Evolutionary conservation across 1,139 yeast species (phyloP).

Genomic region (Candida glucosophila): DNA sequence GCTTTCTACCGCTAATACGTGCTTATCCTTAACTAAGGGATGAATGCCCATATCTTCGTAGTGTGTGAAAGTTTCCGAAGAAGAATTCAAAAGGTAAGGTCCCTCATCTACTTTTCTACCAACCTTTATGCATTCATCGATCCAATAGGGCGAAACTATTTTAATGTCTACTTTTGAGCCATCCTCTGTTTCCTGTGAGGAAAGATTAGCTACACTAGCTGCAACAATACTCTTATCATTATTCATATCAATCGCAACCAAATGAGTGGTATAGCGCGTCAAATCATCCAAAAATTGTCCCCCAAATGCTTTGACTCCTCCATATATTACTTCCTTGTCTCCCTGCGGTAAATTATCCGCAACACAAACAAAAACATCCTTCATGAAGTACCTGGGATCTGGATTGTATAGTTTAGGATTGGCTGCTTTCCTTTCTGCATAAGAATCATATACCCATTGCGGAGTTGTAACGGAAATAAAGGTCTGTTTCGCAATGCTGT

Average conservation of each 20-base stretch:
- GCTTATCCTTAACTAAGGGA: too few species aligned
- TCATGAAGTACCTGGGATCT: constrained; percentile 57
- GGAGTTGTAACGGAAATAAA: constrained; percentile 66
- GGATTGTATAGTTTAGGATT: constrained; percentile 57
- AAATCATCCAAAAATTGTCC: constrained; percentile 63
- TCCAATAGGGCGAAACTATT: constrained; percentile 71
- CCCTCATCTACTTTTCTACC: constrained; percentile 44
- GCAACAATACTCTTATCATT: constrained; percentile 44
- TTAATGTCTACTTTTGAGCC: constrained; percentile 35
- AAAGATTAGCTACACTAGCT: constrained; percentile 25
- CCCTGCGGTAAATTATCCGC: constrained; percentile 49
- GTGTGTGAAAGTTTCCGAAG: constrained; percentile 7
- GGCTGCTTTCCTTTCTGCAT: constrained; percentile 32
- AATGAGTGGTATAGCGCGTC: constrained; percentile 69
- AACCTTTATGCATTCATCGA: constrained; percentile 56
- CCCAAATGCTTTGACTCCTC: constrained; percentile 65
- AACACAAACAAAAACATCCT: constrained; percentile 52
- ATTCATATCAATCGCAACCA: constrained; percentile 48
- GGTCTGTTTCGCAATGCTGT: constrained; percentile 36
- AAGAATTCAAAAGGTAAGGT: constrained; percentile 39
- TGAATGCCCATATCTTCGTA: neutral
- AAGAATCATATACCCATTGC: constrained; percentile 53
- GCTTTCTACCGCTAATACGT: constrained; percentile 4
- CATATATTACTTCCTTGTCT: constrained; percentile 58
- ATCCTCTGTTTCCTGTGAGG: constrained; percentile 11